Evolutionary conservation across 2,329 filamentous ascomycete species (phyloP).

Genomic region (Fonsecaea erecta): DNA sequence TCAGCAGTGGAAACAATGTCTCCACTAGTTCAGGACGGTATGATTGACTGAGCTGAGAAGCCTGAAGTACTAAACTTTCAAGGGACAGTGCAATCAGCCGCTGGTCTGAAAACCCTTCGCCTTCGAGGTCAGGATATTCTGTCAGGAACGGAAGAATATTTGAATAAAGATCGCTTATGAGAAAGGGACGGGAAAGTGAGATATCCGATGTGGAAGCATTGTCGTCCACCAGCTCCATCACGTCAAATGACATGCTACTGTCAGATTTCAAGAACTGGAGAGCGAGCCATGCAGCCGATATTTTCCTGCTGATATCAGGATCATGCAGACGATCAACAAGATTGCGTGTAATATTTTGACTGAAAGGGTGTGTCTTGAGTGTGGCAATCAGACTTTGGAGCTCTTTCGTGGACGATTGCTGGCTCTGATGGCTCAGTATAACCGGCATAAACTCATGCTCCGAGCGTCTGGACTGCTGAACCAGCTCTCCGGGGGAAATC

Average conservation of each 20-base stretch:
- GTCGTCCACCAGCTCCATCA: conserved; percentile 69
- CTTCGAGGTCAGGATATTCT: conserved; percentile 43
- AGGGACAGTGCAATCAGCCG: conserved; percentile 77
- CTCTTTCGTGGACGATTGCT: conserved; percentile 58
- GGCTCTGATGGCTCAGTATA: conserved; percentile 36
- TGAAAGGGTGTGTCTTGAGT: conserved; percentile 52
- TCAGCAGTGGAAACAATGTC: conserved; percentile 85
- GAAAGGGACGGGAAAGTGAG: conserved; percentile 40
- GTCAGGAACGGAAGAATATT: conserved; percentile 46
- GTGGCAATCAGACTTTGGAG: conserved; percentile 66
- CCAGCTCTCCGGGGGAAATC: conserved; percentile 15
- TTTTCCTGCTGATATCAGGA: conserved; percentile 61
- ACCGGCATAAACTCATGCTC: conserved; percentile 26
- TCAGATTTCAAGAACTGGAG: conserved; percentile 67
- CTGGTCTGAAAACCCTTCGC: conserved; percentile 63
- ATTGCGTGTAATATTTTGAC: conserved; percentile 61
- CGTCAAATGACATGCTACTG: conserved; percentile 52
- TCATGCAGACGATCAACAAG: conserved; percentile 68
- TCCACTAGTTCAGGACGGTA: conserved; percentile 90
- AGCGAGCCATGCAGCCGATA: conserved; percentile 80
- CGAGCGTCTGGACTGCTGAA: conserved; percentile 1
- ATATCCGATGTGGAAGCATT: conserved; percentile 50
- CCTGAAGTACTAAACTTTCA: conserved; percentile 78
- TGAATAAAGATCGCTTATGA: conserved; percentile 53
- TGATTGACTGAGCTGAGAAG: conserved; percentile 65